Evolutionary conservation across 495 filamentous ascomycete genomes (phyloP), one percentile per base, ranked within the genome.

Genomic region (Xylaria cubensis): DNA sequence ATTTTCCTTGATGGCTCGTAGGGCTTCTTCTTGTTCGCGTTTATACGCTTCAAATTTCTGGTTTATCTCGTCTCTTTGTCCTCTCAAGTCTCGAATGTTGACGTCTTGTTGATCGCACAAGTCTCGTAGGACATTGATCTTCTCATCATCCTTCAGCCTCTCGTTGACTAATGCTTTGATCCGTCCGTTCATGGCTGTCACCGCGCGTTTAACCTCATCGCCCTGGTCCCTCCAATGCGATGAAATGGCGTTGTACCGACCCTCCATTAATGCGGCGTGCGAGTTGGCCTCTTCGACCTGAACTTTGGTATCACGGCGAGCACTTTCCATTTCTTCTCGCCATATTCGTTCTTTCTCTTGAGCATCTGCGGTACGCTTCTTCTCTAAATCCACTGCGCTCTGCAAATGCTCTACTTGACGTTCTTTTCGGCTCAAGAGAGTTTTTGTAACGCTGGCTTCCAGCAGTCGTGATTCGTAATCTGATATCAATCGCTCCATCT

Each of bases 371-470:
- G 92, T 87, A 69, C 88, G 87, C 64, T 85, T 83, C 72, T 86
- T 88, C 83, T 97, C 94, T 13, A 82, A 78, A 13, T 93, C 90
- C 8, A 93, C 81, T 59, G 92, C 86, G 1, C 83, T 83, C 71
- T 91, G 90, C 58, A 94, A 77, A 67, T 92, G 89, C 72, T 94
- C 92, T 4, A 97, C 88, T 78, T 94, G 94, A 8, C 92, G 88
- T 73, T 96, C 93, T 74, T 93, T 94, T 53, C 92, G 88, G 56
- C 89, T 87, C 7, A 96, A 86, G 1, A 92, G 88, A 24, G 88
- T 88, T 72, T 92, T 91, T 72, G 92, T 89, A 36, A 91, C 84
- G 66, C 82, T 92, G 29, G 89, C 90, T 69, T 96, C 93, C 66
- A 94, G 84, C 75, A 92, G 83, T 48, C 90, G 86, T 73, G 87